These are phyloP conservation scores for Aspergillus fructus DNA, from an alignment of 2,329 filamentous ascomycete species.

Conservation along the genomic window DNA sequence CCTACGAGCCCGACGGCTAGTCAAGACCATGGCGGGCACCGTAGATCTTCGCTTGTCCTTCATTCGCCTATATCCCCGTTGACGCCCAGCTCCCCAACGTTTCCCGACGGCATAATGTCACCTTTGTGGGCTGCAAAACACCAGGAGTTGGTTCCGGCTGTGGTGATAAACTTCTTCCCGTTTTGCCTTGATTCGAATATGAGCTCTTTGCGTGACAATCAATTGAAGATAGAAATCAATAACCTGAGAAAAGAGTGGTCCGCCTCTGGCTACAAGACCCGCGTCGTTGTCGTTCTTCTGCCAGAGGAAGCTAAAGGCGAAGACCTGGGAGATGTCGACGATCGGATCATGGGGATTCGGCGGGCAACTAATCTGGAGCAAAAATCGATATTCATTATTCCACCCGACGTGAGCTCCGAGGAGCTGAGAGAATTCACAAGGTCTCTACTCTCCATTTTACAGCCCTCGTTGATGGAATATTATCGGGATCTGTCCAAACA, in stretches of 20 bases:
- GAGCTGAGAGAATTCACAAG: slow-evolving; percentile 74
- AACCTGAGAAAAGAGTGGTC: slow-evolving; percentile 66
- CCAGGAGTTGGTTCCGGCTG: slow-evolving; percentile 76
- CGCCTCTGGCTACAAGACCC: slow-evolving; percentile 66
- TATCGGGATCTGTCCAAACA: slow-evolving; percentile 94
- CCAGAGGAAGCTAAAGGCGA: slow-evolving; percentile 68
- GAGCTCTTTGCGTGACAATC: slow-evolving; percentile 78
- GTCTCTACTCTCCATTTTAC: slow-evolving; percentile 70
- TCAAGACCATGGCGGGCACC: slow-evolving; percentile 43
- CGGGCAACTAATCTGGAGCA: slow-evolving; percentile 76
- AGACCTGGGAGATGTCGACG: slow-evolving; percentile 62
- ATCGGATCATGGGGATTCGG: slow-evolving; percentile 77
- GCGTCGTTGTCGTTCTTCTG: slow-evolving; percentile 74
- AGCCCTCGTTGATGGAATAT: slow-evolving; percentile 78
- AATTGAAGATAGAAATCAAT: slow-evolving; percentile 83
- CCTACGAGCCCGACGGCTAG: slow-evolving; percentile 52
- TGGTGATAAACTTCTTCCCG: slow-evolving; percentile 77
- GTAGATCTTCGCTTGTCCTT: slow-evolving; percentile 56
- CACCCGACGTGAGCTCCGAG: slow-evolving; percentile 67
- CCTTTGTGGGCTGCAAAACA: slow-evolving; percentile 85
- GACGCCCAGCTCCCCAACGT: slow-evolving; percentile 76
- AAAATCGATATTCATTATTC: slow-evolving; percentile 82
- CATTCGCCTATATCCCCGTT: slow-evolving; percentile 92
- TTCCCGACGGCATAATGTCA: slow-evolving; percentile 85
- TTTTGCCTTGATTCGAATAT: slow-evolving; percentile 72